Percentiles rank a stretch among this genome's conserved stretches.
These are phyloP conservation scores for Rhodotorula sp. DNA, from an alignment of 1,284 basidiomycete genomes.

Conservation along the genomic window DNA sequence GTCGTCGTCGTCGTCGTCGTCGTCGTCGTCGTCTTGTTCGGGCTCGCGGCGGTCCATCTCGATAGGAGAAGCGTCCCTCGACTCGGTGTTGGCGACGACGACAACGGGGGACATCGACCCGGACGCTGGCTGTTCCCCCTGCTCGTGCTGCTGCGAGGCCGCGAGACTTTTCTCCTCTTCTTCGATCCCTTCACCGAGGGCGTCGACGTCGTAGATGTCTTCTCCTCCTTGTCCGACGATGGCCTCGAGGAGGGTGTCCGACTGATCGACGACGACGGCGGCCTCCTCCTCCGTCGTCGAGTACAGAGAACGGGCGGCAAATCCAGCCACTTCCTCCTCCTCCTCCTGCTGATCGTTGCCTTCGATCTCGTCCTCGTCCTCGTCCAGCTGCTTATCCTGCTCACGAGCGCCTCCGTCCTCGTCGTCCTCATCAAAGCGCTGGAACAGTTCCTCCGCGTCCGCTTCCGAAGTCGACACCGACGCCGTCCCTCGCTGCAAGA, in stretches of 20 bases:
- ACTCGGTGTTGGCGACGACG: background rate
- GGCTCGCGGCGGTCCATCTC: background rate
- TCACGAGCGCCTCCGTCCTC: background rate
- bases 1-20: background rate
- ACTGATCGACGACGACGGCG: no score
- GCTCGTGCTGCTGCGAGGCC: background rate
- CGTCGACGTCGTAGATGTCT: background rate
- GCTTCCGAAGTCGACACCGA: background rate
- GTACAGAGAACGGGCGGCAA: no score
- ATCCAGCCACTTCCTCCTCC: background rate
- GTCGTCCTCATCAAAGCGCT: background rate
- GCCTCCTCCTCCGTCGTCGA: no score
- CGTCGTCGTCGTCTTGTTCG: background rate
- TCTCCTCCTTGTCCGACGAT: background rate
- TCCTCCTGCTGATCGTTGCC: slow-evolving; percentile 55
- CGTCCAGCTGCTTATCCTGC: background rate
- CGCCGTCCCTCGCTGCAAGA: background rate
- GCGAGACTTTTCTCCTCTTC: background rate
- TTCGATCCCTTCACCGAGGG: background rate
- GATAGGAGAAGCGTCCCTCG: no score
- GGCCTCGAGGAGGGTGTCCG: no score
- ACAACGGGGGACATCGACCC: background rate
- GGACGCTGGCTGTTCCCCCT: background rate
- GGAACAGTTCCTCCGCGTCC: background rate
- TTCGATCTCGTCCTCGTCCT: slow-evolving; percentile 34